Evolutionary conservation across 1,284 basidiomycete species (phyloP).

Genomic region (Neonothopanus nambi): DNA sequence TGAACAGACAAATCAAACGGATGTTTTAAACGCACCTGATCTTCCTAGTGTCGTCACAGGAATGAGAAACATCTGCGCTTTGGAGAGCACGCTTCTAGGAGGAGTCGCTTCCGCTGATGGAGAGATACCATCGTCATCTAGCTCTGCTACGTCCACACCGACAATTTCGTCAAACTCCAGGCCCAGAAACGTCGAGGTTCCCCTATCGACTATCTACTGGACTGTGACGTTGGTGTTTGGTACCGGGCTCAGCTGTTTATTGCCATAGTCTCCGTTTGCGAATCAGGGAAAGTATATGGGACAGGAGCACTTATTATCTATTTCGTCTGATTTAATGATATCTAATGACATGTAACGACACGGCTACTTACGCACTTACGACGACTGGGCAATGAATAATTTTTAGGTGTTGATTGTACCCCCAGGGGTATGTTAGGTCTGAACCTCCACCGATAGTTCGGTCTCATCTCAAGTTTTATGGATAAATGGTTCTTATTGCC

Average conservation of each 20-base stretch:
- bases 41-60: slow-evolving; percentile 49
- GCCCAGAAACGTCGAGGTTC: background rate
- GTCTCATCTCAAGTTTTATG: too few relatives aligned
- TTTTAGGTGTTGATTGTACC: too few relatives aligned
- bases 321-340: background rate
- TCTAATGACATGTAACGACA: slow-evolving; percentile 1
- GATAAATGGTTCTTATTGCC: too few relatives aligned
- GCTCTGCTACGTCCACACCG: slow-evolving; percentile 9
- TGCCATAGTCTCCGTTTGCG: background rate
- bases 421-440: too few relatives aligned
- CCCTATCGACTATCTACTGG: background rate
- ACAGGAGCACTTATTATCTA: background rate
- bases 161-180: slow-evolving; percentile 1
- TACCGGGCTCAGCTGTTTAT: background rate
- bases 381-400: too few relatives aligned
- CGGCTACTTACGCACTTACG: background rate
- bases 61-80: slow-evolving; percentile 52
- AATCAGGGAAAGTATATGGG: background rate
- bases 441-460: too few relatives aligned
- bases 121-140: slow-evolving; percentile 33
- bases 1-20: slow-evolving; percentile 56
- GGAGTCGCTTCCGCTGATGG: slow-evolving; percentile 48
- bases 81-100: slow-evolving; percentile 53
- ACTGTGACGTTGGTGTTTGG: background rate
- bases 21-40: slow-evolving; percentile 46